phyloP scores from a whole-genome alignment of 1,139 yeast genomes.

The Geotrichum klebahnii region DNA sequence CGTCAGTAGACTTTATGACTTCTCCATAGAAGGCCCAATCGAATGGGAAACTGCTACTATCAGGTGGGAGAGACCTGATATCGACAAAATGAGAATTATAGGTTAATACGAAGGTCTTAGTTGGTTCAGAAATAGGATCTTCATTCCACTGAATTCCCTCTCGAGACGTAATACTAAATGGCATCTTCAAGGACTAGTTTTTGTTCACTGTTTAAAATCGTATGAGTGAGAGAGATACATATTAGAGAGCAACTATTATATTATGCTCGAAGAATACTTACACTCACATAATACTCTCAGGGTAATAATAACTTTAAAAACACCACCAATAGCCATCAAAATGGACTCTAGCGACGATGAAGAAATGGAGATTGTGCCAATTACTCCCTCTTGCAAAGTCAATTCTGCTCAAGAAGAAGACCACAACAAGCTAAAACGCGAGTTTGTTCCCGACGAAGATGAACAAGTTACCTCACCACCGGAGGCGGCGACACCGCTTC shows the following conservation, averaged over 20 bases:
- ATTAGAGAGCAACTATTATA: too few species aligned
- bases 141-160: conserved; percentile 55
- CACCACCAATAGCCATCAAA: too few species aligned
- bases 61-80: conserved; percentile 33
- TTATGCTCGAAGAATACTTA: too few species aligned
- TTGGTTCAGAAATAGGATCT: conserved; percentile 44
- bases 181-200: conserved; percentile 16
- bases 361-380: neutral
- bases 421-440: too few species aligned
- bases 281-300: too few species aligned
- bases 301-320: too few species aligned
- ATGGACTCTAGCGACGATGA: conserved; percentile 14
- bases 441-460: neutral
- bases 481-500: neutral
- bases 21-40: conserved; percentile 49
- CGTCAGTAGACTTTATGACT: conserved; percentile 36
- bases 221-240: too few species aligned
- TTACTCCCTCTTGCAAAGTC: too few species aligned
- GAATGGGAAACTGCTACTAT: conserved; percentile 31
- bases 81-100: conserved; percentile 49
- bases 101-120: conserved; percentile 52
- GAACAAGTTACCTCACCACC: neutral
- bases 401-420: too few species aligned
- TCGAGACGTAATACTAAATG: conserved; percentile 42
- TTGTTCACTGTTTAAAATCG: too few species aligned